phyloP scores from a whole-genome alignment of 495 filamentous ascomycete species.

The Pyrenula massariospora region DNA sequence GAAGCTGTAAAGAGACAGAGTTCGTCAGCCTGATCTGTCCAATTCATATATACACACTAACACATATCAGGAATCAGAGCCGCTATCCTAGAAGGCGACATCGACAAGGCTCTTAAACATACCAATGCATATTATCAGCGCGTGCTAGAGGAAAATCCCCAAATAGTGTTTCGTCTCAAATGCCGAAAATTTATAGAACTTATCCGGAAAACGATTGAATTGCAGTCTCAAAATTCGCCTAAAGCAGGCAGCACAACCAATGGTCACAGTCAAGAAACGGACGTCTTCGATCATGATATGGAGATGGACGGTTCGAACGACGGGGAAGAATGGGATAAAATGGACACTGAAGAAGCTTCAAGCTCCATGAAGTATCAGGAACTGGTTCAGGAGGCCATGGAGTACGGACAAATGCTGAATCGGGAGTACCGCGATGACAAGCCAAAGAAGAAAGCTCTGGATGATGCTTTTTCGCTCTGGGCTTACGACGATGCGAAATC shows the following conservation, averaged over 20 bases:
- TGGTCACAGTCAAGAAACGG: slow-evolving; percentile 20
- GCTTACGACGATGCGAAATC: slow-evolving; percentile 73
- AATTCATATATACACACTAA: slow-evolving; percentile 8
- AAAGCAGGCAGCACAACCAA: slow-evolving; percentile 16
- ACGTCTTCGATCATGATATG: slow-evolving; percentile 58
- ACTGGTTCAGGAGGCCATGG: slow-evolving; percentile 55
- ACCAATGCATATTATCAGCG: slow-evolving; percentile 68
- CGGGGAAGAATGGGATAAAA: slow-evolving; percentile 25
- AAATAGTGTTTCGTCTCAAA: slow-evolving; percentile 81
- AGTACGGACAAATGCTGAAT: slow-evolving; percentile 71
- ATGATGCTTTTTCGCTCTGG: slow-evolving; percentile 80
- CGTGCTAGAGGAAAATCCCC: slow-evolving; percentile 73
- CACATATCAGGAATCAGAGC: slow-evolving; percentile 58
- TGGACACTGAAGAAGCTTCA: slow-evolving; percentile 37
- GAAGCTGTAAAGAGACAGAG: slow-evolving; percentile 82
- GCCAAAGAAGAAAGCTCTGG: slow-evolving; percentile 59
- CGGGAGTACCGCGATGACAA: slow-evolving; percentile 63
- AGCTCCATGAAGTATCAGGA: slow-evolving; percentile 29
- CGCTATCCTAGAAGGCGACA: slow-evolving; percentile 85
- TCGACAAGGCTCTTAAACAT: slow-evolving; percentile 77
- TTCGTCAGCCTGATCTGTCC: slow-evolving; percentile 23
- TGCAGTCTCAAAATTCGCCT: slow-evolving; percentile 27
- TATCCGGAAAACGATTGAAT: slow-evolving; percentile 71
- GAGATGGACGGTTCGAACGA: slow-evolving; percentile 64
- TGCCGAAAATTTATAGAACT: slow-evolving; percentile 95